Base-by-base conservation (phyloP, 2,329 filamentous ascomycete species). In the Corniculantispora saksenae region DNA sequence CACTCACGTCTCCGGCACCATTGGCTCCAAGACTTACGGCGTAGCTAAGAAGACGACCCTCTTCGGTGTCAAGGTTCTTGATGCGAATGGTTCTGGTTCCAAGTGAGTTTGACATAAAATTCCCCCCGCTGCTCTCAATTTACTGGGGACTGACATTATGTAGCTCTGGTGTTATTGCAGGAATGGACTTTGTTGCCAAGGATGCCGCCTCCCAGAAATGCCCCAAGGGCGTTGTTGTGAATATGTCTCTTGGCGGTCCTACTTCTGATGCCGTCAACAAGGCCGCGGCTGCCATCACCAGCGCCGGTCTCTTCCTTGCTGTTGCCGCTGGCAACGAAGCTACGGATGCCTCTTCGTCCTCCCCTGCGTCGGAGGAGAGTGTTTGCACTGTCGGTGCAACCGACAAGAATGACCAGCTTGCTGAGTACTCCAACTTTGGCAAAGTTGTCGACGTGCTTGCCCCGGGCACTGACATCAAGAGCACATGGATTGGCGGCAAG, bases 351-450 rank as follows among this genome's bases (percentile, higher is more conserved):
- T 71, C 75, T 38, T 73, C 73, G 71, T 78, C 73, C 68, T 84
- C 82, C 17, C 82, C 82, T 2, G 80, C 82, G 63, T 81, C 78
- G 10, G 79, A 77, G 27, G 61, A 79, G 8, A 73, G 73, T 40
- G 83, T 79, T 54, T 79, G 83, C 70, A 85, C 83, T 4, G 82
- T 86, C 54, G 83, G 80, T 58, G 80, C 83, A 48, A 79, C 78
- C 50, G 74, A 77, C 67, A 69, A 66, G 23, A 70, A 66, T 63
- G 79, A 82, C 68, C 68, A 71, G 61, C 74, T 75, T 43, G 76
- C 82, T 62, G 72, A 70, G 29, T 84, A 78, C 76, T 83, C 81
- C 72, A 86, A 85, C 79, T 85, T 78, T 66, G 81, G 80, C 43
- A 50, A 65, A 25, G 66, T 67, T 10, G 71, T 83, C 54, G 77